Base-by-base conservation (phyloP, 1,284 basidiomycete genomes). In the Fomitopsis pinicola region DNA sequence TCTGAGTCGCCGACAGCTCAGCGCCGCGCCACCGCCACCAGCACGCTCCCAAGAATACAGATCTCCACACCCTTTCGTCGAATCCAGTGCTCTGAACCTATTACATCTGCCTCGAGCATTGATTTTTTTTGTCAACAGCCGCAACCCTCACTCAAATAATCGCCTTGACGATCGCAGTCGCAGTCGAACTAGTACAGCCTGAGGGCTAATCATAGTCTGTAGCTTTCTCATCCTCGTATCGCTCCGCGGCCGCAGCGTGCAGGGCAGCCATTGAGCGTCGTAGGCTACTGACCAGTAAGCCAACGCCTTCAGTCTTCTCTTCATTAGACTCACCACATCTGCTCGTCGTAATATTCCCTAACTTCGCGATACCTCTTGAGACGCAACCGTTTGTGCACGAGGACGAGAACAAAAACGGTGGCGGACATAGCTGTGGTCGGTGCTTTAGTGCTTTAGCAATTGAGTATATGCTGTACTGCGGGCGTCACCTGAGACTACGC, bases 281-380 rank as follows among this genome's bases (percentile, higher is more conserved):
- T 22, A 74, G 50, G 36, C 72, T 74, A 48, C 7, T 36, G 17
- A 15, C 45, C 38, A 14, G 12, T 48, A 12, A 60, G 5, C 8
- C 15, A 30, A 26, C 15, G 28, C 19, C 17, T 1, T 12, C 8
- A 17, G 3, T 53, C 45, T n/a, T 28, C 46, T 48, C 44, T n/a
- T 5, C 12, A 33, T 38, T 42, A 38, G 15, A 45, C 17, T 71
- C 8, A 84, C 82, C 76, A 79, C 26, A 80, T 75, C 66, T 86
- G 85, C 65, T 87, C 83, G 42, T 79, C 72, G 63, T 83, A 86
- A 66, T 86, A 86, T 38, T 82, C 80, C 45, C 78, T 72, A 36
- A 85, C 69, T 63, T 83, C 80, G 53, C 75, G 74, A 61, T 81
- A 79, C 5, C 73, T 74, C 42, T 72, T 68, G 26, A 78, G 70